These are phyloP conservation scores for Bombardia bombarda DNA, from an alignment of 495 filamentous ascomycete genomes.

Conservation along the genomic window DNA sequence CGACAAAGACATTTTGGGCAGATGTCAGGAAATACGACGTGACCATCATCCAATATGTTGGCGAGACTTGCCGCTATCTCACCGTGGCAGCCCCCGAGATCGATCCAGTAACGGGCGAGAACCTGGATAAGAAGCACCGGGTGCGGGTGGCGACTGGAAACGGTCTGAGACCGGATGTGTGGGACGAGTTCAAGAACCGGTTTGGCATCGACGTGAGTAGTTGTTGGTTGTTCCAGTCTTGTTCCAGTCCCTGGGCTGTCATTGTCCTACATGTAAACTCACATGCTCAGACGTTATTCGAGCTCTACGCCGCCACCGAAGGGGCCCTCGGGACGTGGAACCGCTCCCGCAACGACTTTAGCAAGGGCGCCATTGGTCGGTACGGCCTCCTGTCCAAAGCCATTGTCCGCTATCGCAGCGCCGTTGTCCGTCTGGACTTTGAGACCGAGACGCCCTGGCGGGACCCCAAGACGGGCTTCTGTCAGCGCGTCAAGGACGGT, in stretches of 20 bases:
- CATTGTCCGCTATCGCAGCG: slow-evolving; percentile 37
- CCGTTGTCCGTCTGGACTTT: slow-evolving; percentile 65
- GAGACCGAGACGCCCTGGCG: slow-evolving; percentile 64
- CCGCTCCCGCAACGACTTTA: slow-evolving; percentile 60
- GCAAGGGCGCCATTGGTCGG: slow-evolving; percentile 72
- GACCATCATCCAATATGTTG: slow-evolving; percentile 89
- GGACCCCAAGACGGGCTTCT: slow-evolving; percentile 65
- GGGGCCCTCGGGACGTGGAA: slow-evolving; percentile 67
- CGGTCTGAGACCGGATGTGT: slow-evolving; percentile 85
- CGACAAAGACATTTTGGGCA: slow-evolving; percentile 71
- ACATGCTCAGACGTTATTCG: slow-evolving; percentile 48
- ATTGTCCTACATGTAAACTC: no score
- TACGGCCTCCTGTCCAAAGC: slow-evolving; percentile 53
- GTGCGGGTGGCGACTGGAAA: slow-evolving; percentile 80
- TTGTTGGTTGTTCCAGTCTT: neutral
- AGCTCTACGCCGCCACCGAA: slow-evolving; percentile 91
- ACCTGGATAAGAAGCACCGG: slow-evolving; percentile 67
- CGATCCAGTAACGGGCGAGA: slow-evolving; percentile 57
- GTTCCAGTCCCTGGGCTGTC: neutral
- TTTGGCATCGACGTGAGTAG: slow-evolving; percentile 58
- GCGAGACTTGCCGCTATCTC: slow-evolving; percentile 88
- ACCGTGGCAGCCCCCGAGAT: slow-evolving; percentile 60
- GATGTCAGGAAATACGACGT: slow-evolving; percentile 64
- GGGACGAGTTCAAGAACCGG: slow-evolving; percentile 77
- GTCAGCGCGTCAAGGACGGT: slow-evolving; percentile 49